Evolutionary conservation across 2,329 filamentous ascomycete species (phyloP).

Genomic region (Hirsutella minnesotensis): DNA sequence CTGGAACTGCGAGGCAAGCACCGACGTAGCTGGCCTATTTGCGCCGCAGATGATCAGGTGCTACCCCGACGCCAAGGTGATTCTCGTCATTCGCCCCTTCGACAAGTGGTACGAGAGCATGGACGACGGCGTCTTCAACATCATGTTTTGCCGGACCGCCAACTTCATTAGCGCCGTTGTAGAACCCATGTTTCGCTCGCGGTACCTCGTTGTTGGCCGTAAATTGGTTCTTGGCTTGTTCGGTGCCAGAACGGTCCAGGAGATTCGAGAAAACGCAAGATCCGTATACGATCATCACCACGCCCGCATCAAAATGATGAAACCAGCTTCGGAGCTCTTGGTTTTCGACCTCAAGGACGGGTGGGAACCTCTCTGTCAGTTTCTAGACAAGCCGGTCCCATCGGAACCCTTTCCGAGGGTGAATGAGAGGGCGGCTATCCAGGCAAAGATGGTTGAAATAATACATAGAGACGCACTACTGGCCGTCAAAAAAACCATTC

Average conservation of each 20-base stretch:
- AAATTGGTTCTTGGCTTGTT: conserved; percentile 18
- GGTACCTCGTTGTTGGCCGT: conserved; percentile 10
- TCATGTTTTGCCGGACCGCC: conserved; percentile 4
- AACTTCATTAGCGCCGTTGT: conserved; percentile 9
- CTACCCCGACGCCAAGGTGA: conserved; percentile 22
- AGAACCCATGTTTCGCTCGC: conserved; percentile 15
- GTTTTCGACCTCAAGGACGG: conserved; percentile 20
- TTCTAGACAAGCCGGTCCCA: conserved; percentile 20
- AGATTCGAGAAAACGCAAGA: conserved; percentile 11
- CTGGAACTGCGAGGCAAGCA: conserved; percentile 15
- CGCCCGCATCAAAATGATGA: conserved; percentile 13
- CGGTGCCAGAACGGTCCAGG: conserved; percentile 9
- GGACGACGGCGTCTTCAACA: conserved; percentile 14
- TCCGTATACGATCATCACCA: conserved; percentile 18
- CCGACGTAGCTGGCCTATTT: conserved; percentile 17
- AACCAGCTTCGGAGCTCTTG: conserved; percentile 14
- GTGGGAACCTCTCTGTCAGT: conserved; percentile 24
- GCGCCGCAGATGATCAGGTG: conserved; percentile 14
- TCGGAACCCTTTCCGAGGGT: conserved; percentile 17
- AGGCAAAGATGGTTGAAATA: conserved; percentile 1
- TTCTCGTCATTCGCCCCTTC: conserved; percentile 18
- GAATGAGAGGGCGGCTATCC: conserved; percentile 16
- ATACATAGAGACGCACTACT: not conserved
- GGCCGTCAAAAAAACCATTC: not conserved
- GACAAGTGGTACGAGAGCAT: conserved; percentile 20